phyloP scores from a whole-genome alignment of 345 rosid species.

The Salix caprea region DNA sequence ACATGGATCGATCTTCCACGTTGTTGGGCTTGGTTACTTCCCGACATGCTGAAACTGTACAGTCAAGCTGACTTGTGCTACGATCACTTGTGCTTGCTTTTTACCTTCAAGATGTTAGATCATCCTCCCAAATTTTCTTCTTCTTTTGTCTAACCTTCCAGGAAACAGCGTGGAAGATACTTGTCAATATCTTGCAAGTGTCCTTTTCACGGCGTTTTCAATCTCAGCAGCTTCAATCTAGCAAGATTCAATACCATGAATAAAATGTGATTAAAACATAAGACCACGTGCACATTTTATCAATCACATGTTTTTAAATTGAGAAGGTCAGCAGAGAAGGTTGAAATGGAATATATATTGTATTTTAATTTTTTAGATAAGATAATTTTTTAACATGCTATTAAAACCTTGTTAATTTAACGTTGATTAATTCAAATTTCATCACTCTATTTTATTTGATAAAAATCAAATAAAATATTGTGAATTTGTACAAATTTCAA shows the following conservation, averaged over 20 bases:
- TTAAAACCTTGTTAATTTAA: no score
- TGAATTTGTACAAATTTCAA: no score
- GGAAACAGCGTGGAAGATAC: conserved; percentile 22
- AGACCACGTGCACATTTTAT: not conserved
- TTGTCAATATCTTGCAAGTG: conserved; percentile 39
- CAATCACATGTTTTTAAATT: not conserved
- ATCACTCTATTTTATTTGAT: no score
- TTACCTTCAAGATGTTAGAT: not conserved
- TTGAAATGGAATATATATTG: not conserved
- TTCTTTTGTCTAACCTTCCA: conserved; percentile 12
- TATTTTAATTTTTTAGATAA: no score
- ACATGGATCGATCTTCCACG: not conserved
- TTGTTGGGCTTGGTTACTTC: not conserved
- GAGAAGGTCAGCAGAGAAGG: not conserved
- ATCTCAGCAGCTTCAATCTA: conserved; percentile 48
- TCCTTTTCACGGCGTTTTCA: conserved; percentile 35
- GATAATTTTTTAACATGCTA: no score
- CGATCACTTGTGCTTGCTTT: not conserved
- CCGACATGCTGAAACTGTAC: not conserved
- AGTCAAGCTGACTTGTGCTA: not conserved
- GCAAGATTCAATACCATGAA: conserved; percentile 1
- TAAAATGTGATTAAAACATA: not conserved
- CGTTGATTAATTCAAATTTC: no score
- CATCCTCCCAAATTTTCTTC: not conserved
- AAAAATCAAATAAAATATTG: no score